Conservation (phyloP, 2,329 filamentous ascomycete genomes). For the Didymella segeticola region DNA sequence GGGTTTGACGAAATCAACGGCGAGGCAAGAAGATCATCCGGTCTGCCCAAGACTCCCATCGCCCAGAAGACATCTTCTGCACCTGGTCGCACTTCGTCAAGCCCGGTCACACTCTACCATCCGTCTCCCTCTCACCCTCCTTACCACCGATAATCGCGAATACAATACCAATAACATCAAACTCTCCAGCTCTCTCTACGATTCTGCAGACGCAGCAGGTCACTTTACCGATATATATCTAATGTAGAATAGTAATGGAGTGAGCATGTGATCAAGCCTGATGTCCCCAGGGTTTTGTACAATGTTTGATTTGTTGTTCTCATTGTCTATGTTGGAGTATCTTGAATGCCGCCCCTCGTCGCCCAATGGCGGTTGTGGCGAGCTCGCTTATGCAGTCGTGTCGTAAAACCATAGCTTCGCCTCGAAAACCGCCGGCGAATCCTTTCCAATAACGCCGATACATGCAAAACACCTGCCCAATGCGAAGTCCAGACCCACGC, state of each 20-base stretch:
- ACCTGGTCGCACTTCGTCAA: constrained; percentile 10
- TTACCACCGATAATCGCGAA: constrained; percentile 20
- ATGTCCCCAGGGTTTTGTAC: background rate
- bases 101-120: constrained; percentile 18
- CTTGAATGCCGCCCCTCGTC: background rate
- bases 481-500: constrained; percentile 17
- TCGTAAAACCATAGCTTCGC: constrained; percentile 17
- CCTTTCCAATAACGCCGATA: constrained; percentile 10
- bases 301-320: background rate
- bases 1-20: constrained; percentile 17
- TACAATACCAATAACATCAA: constrained; percentile 15
- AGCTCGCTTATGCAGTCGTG: constrained; percentile 20
- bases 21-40: constrained; percentile 1
- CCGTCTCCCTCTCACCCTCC: constrained; percentile 18
- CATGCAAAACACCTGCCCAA: constrained; percentile 18
- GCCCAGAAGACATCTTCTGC: constrained; percentile 6
- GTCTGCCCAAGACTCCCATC: background rate
- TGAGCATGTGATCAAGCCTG: constrained; percentile 2
- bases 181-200: constrained; percentile 13
- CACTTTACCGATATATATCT: constrained; percentile 26
- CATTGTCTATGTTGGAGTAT: background rate
- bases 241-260: constrained; percentile 23
- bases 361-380: constrained; percentile 13
- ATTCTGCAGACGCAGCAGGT: constrained; percentile 13
- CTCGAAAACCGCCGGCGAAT: constrained; percentile 14